Base-by-base conservation (phyloP, 257 asterid genomes). In the Eucommia ulmoides region DNA sequence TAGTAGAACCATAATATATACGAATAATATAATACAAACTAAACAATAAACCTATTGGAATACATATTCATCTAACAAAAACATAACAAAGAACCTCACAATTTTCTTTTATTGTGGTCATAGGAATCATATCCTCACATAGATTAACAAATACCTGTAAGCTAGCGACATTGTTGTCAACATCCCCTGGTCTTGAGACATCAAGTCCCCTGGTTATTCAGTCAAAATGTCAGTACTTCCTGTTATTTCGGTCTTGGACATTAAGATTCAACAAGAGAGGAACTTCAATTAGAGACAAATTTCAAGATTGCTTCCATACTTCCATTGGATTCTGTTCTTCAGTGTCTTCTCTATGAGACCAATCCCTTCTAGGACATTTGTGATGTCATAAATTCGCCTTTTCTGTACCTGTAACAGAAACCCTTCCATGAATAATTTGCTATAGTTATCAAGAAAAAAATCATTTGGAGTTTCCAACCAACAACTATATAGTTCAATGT, bases 241-340 rank as follows among this genome's bases (percentile, higher is more conserved):
- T 18, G 20, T 63, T 67, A 53, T 52, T 50, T 46, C 5, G 59
- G n/a, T 53, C 41, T 10, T 8, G 33, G 47, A 49, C 24, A n/a
- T 52, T 33, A 1, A 35, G 17, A 42, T 24, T n/a, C 12, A 6
- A 42, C 18, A 7, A 19, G 1, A 45, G 52, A 42, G 17, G 22
- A 23, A 33, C 29, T 25, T 49, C 41, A 22, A 33, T 29, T 51
- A 35, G 53, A 42, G 23, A 41, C 29, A 8, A 23, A 1, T 53
- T 38, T 42, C 49, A 24, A 35, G 41, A 9, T 50, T 38, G 19
- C 38, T 45, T 54, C 45, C 95, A 60, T 91, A 91, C 99, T 86
- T 91, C 97, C 97, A 91, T 65, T 91, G 95, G 33, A 91, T 86
- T 71, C 93, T 79, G 85, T 91, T 86, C 70, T 86, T 91, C 69